Base-by-base conservation (phyloP, 2,329 filamentous ascomycete genomes). In the Nakataea oryzae region DNA sequence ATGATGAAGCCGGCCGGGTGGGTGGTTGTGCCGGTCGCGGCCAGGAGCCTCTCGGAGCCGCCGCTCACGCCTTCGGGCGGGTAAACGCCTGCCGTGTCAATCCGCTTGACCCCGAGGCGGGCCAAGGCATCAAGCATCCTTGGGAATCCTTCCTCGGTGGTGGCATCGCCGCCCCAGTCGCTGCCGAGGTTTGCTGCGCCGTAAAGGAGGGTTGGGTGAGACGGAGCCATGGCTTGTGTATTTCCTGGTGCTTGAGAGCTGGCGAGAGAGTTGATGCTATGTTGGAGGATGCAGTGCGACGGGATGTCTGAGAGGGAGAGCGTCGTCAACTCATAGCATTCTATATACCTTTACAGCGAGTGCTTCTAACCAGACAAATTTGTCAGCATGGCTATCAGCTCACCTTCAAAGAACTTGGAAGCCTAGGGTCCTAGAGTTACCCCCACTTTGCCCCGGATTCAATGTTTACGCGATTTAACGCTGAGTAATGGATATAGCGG, bases 71-170 rank as follows among this genome's bases (percentile, higher is more conserved):
- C 24, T 6, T 5, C 17, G 24, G 14, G 6, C 11, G 54, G 54
- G 28, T 71, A 71, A 13, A 58, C 12, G 3, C 62, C 63, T 3
- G 67, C 65, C 4, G 67, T 66, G 41, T 71, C 70, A 12, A 71
- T 63, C 12, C 54, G 54, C 12, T 62, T 60, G 56, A 68, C 62
- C n/a, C 64, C 65, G 30, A 62, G 26, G 9, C n/a, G n/a, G 24
- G 24, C 41, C n/a, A 34, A 14, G n/a, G 58, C 41, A 27, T 28
- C 54, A 4, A 56, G 24, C 24, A 56, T 6, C 1, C 24, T 14
- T 29, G 24, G 24, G 26, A 56, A 26, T 2, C 24, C 54, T 21
- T 56, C 26, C 54, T 13, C 4, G 24, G 24, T 56, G 17, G 24
- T 56, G 21, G 27, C 24, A 1, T 21, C 17, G 24, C 26, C 12